Conservation (phyloP, 306 rosid genomes). For the Medicago arabica region DNA sequence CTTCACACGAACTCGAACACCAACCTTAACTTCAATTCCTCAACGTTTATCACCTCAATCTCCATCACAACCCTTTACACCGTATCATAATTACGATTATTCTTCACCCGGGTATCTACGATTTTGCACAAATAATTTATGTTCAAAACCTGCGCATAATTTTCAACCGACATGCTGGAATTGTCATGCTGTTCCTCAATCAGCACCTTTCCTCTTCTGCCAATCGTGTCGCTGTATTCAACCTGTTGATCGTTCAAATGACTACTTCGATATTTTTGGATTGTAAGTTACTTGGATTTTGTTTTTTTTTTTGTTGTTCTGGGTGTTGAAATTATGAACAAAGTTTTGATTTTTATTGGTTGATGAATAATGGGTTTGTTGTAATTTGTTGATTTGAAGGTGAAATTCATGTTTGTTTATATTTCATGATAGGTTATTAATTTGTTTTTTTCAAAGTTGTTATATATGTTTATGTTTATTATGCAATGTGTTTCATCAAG, state of each 20-base stretch:
- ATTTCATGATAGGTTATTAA: background rate
- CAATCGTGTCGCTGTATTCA: constrained; percentile 76
- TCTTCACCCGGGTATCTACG: constrained; percentile 32
- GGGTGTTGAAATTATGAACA: constrained; percentile 20
- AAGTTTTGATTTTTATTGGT: constrained; percentile 31
- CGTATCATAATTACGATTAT: constrained; percentile 5
- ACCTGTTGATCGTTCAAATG: constrained; percentile 69
- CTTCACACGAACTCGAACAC: constrained; percentile 22
- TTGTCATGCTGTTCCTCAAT: constrained; percentile 54
- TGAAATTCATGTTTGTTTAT: background rate
- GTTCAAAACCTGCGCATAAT: constrained; percentile 51
- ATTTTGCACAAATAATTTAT: constrained; percentile 38
- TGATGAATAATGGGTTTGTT: background rate
- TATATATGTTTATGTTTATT: background rate
- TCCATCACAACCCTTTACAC: constrained; percentile 26
- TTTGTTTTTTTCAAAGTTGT: constrained; percentile 12
- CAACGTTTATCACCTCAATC: constrained; percentile 14
- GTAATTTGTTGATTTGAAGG: constrained; percentile 24
- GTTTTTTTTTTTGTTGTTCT: background rate
- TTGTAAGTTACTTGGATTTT: constrained; percentile 57
- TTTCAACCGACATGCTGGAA: constrained; percentile 67
- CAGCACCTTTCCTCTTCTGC: constrained; percentile 66
- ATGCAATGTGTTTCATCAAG: constrained; percentile 3
- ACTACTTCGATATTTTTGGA: constrained; percentile 81
- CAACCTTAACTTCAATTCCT: constrained; percentile 43